phyloP scores from a whole-genome alignment of 768 basidiomycete genomes.

The Candolleomyces eurysporus region DNA sequence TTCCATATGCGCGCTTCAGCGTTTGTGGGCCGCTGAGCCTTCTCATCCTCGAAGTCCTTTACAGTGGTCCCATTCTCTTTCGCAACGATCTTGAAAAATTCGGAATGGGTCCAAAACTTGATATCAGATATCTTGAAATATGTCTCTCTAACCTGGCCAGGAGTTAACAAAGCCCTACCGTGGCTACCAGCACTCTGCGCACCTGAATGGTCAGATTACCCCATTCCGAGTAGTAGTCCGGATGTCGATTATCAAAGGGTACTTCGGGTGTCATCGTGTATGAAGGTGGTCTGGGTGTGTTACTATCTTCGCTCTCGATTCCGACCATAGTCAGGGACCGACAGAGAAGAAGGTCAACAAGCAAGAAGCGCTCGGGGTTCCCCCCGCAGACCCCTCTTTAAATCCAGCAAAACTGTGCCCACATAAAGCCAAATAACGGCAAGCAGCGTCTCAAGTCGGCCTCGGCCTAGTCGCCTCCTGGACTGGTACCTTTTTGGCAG shows the following conservation, averaged over 20 bases:
- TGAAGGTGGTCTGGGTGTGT: not conserved
- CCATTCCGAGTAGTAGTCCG: constrained; percentile 8
- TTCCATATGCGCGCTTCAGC: constrained; percentile 4
- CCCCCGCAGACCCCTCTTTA: not conserved
- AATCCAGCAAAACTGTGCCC: no score
- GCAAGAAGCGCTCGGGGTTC: not conserved
- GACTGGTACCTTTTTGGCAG: constrained; percentile 22
- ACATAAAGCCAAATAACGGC: no score
- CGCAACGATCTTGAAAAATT: constrained; percentile 5
- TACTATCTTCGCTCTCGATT: not conserved
- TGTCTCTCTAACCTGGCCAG: not conserved
- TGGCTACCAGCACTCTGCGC: not conserved
- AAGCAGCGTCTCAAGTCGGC: no score
- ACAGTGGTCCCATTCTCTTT: not conserved
- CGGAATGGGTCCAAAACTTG: constrained; percentile 5
- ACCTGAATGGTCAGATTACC: constrained; percentile 11
- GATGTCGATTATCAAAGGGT: not conserved
- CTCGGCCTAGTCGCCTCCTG: constrained; percentile 21
- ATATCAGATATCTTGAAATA: constrained; percentile 7
- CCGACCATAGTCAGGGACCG: not conserved
- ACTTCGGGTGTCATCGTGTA: not conserved
- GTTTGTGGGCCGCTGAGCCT: not conserved
- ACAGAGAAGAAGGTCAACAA: not conserved
- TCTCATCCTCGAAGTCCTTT: not conserved
- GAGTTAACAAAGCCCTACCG: not conserved